Base-by-base conservation (phyloP, 202 grass and related monocot species). In the Panicum hallii region DNA sequence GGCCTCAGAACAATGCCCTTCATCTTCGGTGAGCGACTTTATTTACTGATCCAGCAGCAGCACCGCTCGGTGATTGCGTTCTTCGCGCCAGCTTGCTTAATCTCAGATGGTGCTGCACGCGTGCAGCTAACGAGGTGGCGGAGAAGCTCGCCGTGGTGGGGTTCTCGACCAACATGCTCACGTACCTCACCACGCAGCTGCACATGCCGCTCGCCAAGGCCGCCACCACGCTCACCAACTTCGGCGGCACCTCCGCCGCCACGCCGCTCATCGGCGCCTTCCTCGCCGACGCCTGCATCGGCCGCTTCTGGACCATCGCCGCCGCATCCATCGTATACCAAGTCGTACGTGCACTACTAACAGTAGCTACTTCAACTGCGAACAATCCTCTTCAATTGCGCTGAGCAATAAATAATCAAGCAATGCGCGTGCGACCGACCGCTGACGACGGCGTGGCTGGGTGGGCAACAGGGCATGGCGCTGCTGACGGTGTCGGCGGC, bases 301-400 rank as follows among this genome's bases (percentile, higher is more conserved):
- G 95, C 62, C 92, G 95, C 57, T 97, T 97, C 85, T 97, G 92
- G 92, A 95, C 95, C 66, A 95, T 97, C 92, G 82, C 89, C 72
- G 77, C 75, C 67, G 90, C 90, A 52, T 94, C 95, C 30, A 14
- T 94, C 73, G 12, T 97, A 63, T 97, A 97, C 90, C 95, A 94
- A 80, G 1, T 85, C 66, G 93, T 95, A 74, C 72, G 77, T 61
- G 4, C 3, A 14, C 47, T 15, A 2, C 36, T 38, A 32, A 32
- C 32, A 32, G 32, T 32, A 32, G 32, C 36, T 38, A 4, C 36
- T 38, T 38, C 36, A 38, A 4, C 36, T 4, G 36, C 36, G 4
- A 38, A 38, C 36, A 4, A 38, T 38, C 36, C 36, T 38, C 36
- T 38, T 38, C 4, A 38, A 38, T 38, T 38, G 36, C 36, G 36